Percentiles rank a stretch among this genome's conserved stretches.
Evolutionary conservation across 1,139 yeast genomes (phyloP).

Genomic region (Sugiyamaella paludigena): DNA sequence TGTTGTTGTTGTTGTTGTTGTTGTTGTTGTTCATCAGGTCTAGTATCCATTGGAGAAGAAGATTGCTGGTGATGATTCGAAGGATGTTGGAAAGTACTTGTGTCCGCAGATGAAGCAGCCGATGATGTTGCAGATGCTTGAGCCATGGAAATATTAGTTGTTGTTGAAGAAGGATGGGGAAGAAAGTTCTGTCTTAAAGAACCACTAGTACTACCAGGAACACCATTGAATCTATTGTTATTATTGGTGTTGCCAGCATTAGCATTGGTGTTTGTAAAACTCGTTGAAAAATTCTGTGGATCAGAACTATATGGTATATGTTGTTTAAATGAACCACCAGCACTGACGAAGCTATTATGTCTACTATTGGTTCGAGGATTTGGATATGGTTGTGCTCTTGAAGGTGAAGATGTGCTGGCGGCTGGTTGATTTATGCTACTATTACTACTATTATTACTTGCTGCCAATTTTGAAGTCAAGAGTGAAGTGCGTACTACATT

Average conservation of each 20-base stretch:
- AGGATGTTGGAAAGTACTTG: too few relatives aligned
- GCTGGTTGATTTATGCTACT: constrained; percentile 4
- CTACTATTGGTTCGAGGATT: constrained; percentile 18
- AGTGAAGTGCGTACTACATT: constrained; percentile 29
- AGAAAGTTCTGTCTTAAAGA: constrained; percentile 23
- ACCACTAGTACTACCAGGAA: constrained; percentile 10
- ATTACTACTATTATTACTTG: constrained; percentile 14
- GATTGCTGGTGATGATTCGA: constrained; percentile 1
- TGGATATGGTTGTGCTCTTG: constrained; percentile 21
- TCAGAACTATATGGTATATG: constrained; percentile 21
- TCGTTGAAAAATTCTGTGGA: constrained; percentile 18
- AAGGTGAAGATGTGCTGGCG: constrained; percentile 9
- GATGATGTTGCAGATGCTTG: constrained; percentile 26
- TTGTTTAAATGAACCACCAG: constrained; percentile 8
- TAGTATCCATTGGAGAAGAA: constrained; percentile 16
- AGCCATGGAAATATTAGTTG: constrained; percentile 34
- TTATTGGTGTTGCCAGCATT: not conserved
- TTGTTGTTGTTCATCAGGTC: constrained; percentile 1
- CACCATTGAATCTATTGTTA: not conserved
- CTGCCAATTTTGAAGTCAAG: constrained; percentile 34
- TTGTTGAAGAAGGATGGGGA: constrained; percentile 31
- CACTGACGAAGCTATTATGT: constrained; percentile 16
- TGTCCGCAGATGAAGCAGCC: constrained; percentile 17
- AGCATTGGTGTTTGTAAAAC: not conserved
- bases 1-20: not conserved